Evolutionary conservation across 768 basidiomycete species (phyloP).

Genomic region (Epithele typhae): DNA sequence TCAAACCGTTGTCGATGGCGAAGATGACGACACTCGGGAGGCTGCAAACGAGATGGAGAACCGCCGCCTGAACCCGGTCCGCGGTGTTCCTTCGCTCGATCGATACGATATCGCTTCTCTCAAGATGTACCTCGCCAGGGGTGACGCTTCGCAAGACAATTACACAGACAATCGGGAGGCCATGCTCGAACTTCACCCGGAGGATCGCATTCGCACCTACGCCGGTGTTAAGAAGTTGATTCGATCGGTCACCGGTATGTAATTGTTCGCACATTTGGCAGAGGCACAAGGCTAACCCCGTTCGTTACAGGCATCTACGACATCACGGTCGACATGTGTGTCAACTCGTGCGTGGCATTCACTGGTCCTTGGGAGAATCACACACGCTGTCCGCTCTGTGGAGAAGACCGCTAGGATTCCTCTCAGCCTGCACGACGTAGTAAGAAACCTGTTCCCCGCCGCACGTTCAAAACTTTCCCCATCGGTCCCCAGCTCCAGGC

Average conservation of each 20-base stretch:
- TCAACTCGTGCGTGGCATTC: slow-evolving; percentile 37
- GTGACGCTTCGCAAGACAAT: slow-evolving; percentile 27
- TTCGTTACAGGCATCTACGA: slow-evolving; percentile 28
- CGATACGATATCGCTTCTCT: too few species aligned
- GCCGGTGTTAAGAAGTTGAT: slow-evolving; percentile 26
- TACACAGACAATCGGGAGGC: slow-evolving; percentile 24
- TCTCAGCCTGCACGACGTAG: too few species aligned
- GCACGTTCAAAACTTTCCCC: slow-evolving; percentile 35
- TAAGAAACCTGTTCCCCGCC: slow-evolving; percentile 27
- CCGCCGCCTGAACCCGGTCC: too few species aligned
- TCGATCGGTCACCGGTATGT: neutral
- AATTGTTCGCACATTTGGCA: neutral
- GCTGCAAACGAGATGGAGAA: too few species aligned
- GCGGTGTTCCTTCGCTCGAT: too few species aligned
- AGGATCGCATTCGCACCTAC: slow-evolving; percentile 25
- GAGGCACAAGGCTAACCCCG: neutral
- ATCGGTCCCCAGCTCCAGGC: too few species aligned
- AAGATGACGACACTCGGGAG: too few species aligned
- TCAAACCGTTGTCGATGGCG: too few species aligned
- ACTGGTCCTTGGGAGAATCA: slow-evolving; percentile 32
- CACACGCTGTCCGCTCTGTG: slow-evolving; percentile 30
- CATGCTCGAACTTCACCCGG: slow-evolving; percentile 23
- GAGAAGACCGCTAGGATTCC: slow-evolving; percentile 25
- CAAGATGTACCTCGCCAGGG: slow-evolving; percentile 22
- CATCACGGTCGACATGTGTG: slow-evolving; percentile 38